phyloP scores from a whole-genome alignment of 805 yeast genomes.

The Sugiyamaella chiloensis region DNA sequence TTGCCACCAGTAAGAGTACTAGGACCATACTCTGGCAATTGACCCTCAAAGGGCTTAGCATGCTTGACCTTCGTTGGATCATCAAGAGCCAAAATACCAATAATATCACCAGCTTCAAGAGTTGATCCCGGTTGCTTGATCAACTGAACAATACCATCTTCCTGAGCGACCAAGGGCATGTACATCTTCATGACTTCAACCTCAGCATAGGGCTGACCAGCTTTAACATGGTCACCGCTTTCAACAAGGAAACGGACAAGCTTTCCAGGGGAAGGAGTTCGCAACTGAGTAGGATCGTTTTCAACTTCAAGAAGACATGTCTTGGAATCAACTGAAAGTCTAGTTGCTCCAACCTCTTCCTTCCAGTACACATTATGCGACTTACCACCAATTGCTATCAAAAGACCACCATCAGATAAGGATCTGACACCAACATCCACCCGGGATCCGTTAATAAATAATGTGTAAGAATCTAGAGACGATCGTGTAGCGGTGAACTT shows the following conservation, averaged over 20 bases:
- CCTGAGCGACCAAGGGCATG: constrained; percentile 94
- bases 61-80: constrained; percentile 97
- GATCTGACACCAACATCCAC: constrained; percentile 82
- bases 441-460: constrained; percentile 91
- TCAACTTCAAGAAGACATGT: constrained; percentile 92
- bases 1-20: constrained; percentile 81
- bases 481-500: constrained; percentile 95
- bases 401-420: constrained; percentile 92
- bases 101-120: constrained; percentile 91
- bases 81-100: constrained; percentile 90
- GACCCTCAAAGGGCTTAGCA: constrained; percentile 92
- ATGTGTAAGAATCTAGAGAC: constrained; percentile 75
- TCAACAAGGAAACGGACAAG: constrained; percentile 90
- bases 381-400: constrained; percentile 83
- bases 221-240: constrained; percentile 85
- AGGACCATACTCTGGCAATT: constrained; percentile 82
- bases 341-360: constrained; percentile 93
- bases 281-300: constrained; percentile 96
- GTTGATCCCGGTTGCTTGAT: constrained; percentile 99
- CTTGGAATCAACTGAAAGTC: constrained; percentile 91
- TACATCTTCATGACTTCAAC: constrained; percentile 99
- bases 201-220: constrained; percentile 96
- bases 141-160: constrained; percentile 86
- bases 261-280: constrained; percentile 99
- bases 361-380: constrained; percentile 97